Base-by-base conservation (phyloP, 169 alveolate genomes). In the Plasmodium gonderi region DNA sequence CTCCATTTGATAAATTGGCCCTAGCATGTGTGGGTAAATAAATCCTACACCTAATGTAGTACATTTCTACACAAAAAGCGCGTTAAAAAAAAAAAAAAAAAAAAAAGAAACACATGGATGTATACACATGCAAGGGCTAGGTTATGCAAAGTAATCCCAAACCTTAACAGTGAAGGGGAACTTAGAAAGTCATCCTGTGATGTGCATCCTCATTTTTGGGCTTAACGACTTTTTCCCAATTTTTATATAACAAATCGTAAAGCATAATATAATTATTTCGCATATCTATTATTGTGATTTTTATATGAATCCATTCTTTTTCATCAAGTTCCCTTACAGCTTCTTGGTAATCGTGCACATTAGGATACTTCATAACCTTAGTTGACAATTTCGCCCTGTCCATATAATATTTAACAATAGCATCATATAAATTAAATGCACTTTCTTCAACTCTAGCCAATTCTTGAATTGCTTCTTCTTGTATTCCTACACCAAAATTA, bases 381-480 rank as follows among this genome's bases (percentile, higher is more conserved):
- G 98, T 95, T n/a, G 98, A 94, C 77, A 97, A 81, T 80, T 97
- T 97, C 31, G 98, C 98, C 42, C 98, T 93, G 33, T 97, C 97
- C 97, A 96, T 95, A 91, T 96, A 96, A 81, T 97, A 97, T 80
- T 97, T 97, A 51, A 96, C 96, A 45, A 97, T 95, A 26, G 98
- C 95, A 80, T 97, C 98, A 67, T 94, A 96, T 47, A 96, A 85
- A 75, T 96, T 96, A 87, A 97, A 97, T 29, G 98, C 98, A 14
- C 97, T 95, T 79, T 97, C 98, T 49, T 97, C 98, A 23, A 97
- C 98, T 45, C 98, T 92, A 14, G 98, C 96, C 7, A 97, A 95
- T 93, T 97, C 98, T 74, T 96, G 98, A n/a, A 97, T 97, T 7
- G 97, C 98, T 75, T 97, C 98, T 68, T 97, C 98, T 94, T 97